phyloP scores from a whole-genome alignment of 495 filamentous ascomycete species.

The Hyaloscypha bicolor region DNA sequence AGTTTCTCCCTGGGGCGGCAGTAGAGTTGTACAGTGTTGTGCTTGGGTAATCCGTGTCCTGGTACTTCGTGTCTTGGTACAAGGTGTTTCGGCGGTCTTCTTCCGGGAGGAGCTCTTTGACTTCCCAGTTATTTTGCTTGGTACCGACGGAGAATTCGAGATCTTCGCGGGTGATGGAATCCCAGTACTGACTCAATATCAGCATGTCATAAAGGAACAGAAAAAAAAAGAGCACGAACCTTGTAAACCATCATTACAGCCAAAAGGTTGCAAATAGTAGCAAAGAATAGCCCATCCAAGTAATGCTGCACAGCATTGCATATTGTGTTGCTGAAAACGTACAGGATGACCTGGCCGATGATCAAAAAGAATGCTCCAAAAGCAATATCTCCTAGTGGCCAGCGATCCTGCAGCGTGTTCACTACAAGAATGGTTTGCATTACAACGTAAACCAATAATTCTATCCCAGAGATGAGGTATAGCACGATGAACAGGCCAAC shows the following conservation, averaged over 20 bases:
- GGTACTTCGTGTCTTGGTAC: conserved; percentile 43
- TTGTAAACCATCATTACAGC: conserved; percentile 99
- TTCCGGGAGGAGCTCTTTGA: conserved; percentile 91
- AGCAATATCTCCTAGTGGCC: conserved; percentile 91
- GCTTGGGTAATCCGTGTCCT: conserved; percentile 8
- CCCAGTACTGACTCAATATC: conserved; percentile 71
- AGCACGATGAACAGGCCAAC: conserved; percentile 89
- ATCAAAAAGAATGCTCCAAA: conserved; percentile 93
- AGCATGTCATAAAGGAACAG: conserved; percentile 3
- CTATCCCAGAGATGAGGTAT: conserved; percentile 88
- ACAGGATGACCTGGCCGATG: conserved; percentile 89
- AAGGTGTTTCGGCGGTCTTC: conserved; percentile 80
- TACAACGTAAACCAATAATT: conserved; percentile 80
- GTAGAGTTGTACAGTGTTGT: conserved; percentile 19
- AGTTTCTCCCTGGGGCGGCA: conserved; percentile 22
- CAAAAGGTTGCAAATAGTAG: conserved; percentile 89
- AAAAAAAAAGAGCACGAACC: conserved; percentile 49
- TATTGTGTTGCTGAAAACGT: conserved; percentile 83
- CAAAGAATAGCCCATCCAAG: conserved; percentile 92
- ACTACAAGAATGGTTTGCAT: conserved; percentile 87
- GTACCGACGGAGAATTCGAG: conserved; percentile 96
- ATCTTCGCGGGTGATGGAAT: conserved; percentile 98
- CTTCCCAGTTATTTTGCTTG: conserved; percentile 96
- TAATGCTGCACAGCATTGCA: conserved; percentile 90
- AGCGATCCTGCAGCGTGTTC: conserved; percentile 90